These are phyloP conservation scores for Boletus eberwhitei DNA, from an alignment of 768 basidiomycete genomes.

Conservation along the genomic window DNA sequence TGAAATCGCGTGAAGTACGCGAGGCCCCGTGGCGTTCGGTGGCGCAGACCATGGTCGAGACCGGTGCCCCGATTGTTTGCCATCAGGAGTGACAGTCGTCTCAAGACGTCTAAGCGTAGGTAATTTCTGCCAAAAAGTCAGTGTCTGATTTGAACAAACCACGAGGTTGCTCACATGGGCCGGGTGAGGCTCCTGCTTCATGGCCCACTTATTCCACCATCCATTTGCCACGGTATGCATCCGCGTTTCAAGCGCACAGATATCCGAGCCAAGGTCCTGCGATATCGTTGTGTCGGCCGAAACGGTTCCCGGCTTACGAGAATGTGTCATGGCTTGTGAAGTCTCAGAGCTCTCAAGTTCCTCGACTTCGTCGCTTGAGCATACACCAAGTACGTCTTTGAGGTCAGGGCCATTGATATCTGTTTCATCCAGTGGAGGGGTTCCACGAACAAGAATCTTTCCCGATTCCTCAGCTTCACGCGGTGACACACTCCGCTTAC, in stretches of 20 bases:
- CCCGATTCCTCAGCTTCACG: background rate
- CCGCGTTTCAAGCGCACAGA: conserved; percentile 28
- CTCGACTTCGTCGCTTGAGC: conserved; percentile 45
- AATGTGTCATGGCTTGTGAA: conserved; percentile 33
- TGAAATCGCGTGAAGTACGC: conserved; percentile 13
- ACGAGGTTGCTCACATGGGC: conserved; percentile 19
- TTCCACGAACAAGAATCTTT: conserved; percentile 28
- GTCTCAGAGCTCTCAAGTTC: conserved; percentile 24
- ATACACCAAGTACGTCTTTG: conserved; percentile 41
- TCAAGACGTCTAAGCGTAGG: conserved; percentile 41
- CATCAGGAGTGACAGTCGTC: conserved; percentile 46
- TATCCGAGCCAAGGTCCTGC: conserved; percentile 25
- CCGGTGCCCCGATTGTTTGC: conserved; percentile 34
- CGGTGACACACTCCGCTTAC: background rate
- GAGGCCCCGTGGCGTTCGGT: conserved; percentile 20
- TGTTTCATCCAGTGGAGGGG: conserved; percentile 22
- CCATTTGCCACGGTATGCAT: conserved; percentile 43
- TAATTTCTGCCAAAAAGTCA: conserved; percentile 26
- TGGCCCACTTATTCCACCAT: conserved; percentile 52
- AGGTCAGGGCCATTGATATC: conserved; percentile 41
- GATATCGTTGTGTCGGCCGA: conserved; percentile 22
- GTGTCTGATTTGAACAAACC: conserved; percentile 5
- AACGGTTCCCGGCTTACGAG: conserved; percentile 34
- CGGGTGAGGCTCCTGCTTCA: conserved; percentile 22
- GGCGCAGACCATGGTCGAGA: conserved; percentile 27